Base-by-base conservation (phyloP, 371 early-diverging fungal species). In the Smittium culicis region DNA sequence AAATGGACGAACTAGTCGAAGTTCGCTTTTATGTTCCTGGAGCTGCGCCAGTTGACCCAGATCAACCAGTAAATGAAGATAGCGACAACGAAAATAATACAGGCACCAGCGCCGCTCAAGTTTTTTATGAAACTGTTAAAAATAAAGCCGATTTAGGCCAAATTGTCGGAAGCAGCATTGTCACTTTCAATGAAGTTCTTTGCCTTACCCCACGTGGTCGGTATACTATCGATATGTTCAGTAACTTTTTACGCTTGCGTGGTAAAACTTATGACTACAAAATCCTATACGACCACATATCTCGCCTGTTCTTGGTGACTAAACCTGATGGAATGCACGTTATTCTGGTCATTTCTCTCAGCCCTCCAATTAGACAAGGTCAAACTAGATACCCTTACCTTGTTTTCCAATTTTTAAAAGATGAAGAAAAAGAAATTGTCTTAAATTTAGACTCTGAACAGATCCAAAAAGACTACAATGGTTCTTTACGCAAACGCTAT, bases 241-340 rank as follows among this genome's bases (percentile, higher is more conserved):
- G 86, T 64, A 82, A 85, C 34, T 94, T 92, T 71, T 78, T 96
- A 72, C 91, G 98, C 59, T 81, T 98, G 35, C 94, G 94, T 62
- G 98, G 98, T 71, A 96, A 94, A 77, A 91, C 95, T 0, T 92
- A 96, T 82, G 96, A 98, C 75, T 96, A 96, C 86, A 93, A 94
- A 79, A 89, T 98, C 68, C 79, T 86, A 64, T 96, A 93, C 79
- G 83, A 82, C 54, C 85, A 85, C 68, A 88, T 98, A 64, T 85
- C 82, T 71, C 82, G 86, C 58, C 70, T 98, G 67, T 93, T 95
- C 71, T 79, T 92, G 72, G 78, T 98, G 24, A 88, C 92, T 34
- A 94, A 93, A 79, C 93, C 95, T 2, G 96, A 96, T 69, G 96
- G 92, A 68, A 74, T 89, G 64, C 95, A 95, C 72, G 86, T 85